Base-by-base conservation (phyloP, 805 yeast species). In the Yarrowia sp. region DNA sequence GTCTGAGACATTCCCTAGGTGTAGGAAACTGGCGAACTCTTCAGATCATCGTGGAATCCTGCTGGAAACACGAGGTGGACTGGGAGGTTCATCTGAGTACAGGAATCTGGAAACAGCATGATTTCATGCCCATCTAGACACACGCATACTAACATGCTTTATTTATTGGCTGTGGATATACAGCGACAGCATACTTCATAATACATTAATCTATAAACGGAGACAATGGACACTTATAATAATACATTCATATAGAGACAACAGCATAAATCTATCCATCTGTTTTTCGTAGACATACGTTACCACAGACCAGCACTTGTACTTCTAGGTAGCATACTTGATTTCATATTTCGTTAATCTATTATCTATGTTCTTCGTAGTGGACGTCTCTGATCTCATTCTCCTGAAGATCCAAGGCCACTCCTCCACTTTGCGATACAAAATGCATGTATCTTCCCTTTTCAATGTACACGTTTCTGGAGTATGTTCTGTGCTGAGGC, bases 1-100 rank as follows among this genome's bases (percentile, higher is more conserved):
- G 46, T 8, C 12, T 63, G 36, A 14, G 67, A 5, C 45, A 40
- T 11, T 63, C 67, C 9, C 40, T 63, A 11, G 56, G 67, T 1
- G 67, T 63, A 1, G 67, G 67, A 14, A 63, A 63, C 40, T 63
- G 67, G 67, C 19, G 56, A 5, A 63, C 56, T 2, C 67, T 63
- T 11, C 56, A 48, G 16, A 48, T 48, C 15, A 49, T 63, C n/a
- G 16, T 49, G n/a, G 67, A 63, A 9, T 38, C 45, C 1, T 63
- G 67, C 45, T 63, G 67, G 67, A 49, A 48, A 26, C 56, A 63
- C n/a, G 48, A 63, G 26, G 56, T 63, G 36, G 67, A 63, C 46
- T 63, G 67, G 67, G 67, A 63, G 32, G 67, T 48, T 19, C 56
- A 48, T 49, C 15, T 63, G 56, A 48, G 67, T 26, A 48, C 67